A percentile compares a stretch with the other conserved stretches of the same genome.
Evolutionary conservation across 257 asterid genomes (phyloP).

Genomic region (Gentiana straminea): DNA sequence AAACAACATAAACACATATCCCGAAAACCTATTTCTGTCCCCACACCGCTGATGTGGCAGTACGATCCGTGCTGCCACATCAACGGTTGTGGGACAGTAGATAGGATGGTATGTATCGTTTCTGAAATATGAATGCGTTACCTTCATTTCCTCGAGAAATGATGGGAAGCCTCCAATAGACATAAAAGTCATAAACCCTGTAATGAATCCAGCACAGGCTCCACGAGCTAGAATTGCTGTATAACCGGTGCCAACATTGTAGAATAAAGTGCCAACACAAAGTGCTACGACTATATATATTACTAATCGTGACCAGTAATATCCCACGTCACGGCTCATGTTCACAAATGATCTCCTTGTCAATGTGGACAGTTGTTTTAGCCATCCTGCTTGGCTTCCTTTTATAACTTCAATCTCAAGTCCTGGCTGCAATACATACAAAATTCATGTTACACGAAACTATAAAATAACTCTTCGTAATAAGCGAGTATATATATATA

Average conservation of each 20-base stretch:
- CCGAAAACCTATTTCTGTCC: too few species aligned
- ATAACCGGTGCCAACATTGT: constrained; percentile 79
- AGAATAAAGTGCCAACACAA: constrained; percentile 80
- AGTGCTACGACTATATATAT: constrained; percentile 59
- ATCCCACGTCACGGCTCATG: constrained; percentile 77
- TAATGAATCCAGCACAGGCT: constrained; percentile 86
- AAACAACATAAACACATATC: not conserved
- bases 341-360: constrained; percentile 66
- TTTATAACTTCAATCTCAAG: constrained; percentile 38
- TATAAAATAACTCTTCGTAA: not conserved
- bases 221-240: constrained; percentile 84
- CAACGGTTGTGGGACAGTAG: too few species aligned
- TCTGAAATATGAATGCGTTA: constrained; percentile 6
- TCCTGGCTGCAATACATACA: constrained; percentile 45
- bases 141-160: constrained; percentile 86
- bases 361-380: constrained; percentile 63
- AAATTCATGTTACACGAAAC: not conserved
- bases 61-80: too few species aligned
- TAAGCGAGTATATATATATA: too few species aligned
- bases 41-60: too few species aligned
- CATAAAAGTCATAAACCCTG: constrained; percentile 95
- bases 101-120: not conserved
- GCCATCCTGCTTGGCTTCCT: constrained; percentile 91
- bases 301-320: constrained; percentile 77
- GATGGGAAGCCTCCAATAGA: constrained; percentile 98